Evolutionary conservation across 2,329 filamentous ascomycete species (phyloP), one percentile per base, ranked within the genome.

Genomic region (Fusarium sp.): DNA sequence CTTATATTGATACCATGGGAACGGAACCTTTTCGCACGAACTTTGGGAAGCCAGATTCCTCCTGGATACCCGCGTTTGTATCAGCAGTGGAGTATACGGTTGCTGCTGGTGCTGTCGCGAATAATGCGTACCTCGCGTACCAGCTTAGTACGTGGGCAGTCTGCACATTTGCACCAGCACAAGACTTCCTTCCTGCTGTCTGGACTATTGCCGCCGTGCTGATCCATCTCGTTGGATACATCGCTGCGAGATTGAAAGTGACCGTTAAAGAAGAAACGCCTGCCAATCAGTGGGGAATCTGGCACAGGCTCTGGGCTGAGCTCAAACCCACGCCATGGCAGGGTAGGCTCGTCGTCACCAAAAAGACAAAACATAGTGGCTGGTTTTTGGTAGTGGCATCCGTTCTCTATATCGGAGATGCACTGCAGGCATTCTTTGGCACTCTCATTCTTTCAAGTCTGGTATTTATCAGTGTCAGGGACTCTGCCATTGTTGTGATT

Each of bases 391-490:
- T 47, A 2, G 18, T 71, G 18, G 28, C 47, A 2, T 71, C 63
- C 12, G 13, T 11, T 2, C 40, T 69, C 2, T 71, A 71, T 23
- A 61, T 69, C 1, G 68, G 68, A 0, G 55, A 58, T 16, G 65
- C 59, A 3, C 41, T 71, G 5, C 68, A 71, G 30, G 68, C 56
- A 9, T 50, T 71, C 7, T 69, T 47, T 2, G 64, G 64, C 3
- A 71, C 68, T 7, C 48, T 69, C 0, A 34, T 71, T 7, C 54
- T 71, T 4, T 71, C 68, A 3, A 71, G 68, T 14, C 45, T 71
- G 32, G 56, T 71, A 3, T 71, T 71, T 11, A 49, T 71, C 4
- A 71, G 68, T 10, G 68, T 66, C 0, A 55, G 64, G 2, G 68
- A 71, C 43, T 65, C 68, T 18, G 50, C 60, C 2, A 30, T 69